phyloP scores from a whole-genome alignment of 2,329 filamentous ascomycete genomes.

The Pseudocercospora crystallina region DNA sequence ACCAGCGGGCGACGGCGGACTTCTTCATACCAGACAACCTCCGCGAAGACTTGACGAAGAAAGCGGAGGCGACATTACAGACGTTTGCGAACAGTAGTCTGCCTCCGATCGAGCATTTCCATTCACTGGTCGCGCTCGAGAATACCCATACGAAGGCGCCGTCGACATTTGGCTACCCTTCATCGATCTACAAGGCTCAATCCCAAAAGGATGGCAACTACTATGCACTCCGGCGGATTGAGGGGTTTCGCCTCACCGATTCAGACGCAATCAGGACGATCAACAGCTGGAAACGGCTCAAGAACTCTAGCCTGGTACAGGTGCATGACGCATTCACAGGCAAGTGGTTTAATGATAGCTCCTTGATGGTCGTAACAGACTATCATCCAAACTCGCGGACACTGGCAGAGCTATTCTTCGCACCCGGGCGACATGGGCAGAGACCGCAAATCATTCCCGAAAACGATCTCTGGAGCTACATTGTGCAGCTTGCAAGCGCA shows the following conservation, averaged over 20 bases:
- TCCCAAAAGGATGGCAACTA: slow-evolving; percentile 83
- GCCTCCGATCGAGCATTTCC: slow-evolving; percentile 81
- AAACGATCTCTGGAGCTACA: slow-evolving; percentile 82
- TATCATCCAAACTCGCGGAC: slow-evolving; percentile 92
- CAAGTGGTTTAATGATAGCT: slow-evolving; percentile 88
- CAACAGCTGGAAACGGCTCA: slow-evolving; percentile 84
- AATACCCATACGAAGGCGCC: slow-evolving; percentile 75
- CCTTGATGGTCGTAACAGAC: slow-evolving; percentile 88
- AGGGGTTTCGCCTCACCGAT: slow-evolving; percentile 85
- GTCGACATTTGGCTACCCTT: slow-evolving; percentile 79
- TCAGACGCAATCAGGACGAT: slow-evolving; percentile 84
- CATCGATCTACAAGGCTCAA: slow-evolving; percentile 93
- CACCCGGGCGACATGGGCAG: slow-evolving; percentile 24
- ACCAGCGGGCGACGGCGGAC: slow-evolving; percentile 84
- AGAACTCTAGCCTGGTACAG: slow-evolving; percentile 77
- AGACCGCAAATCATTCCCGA: slow-evolving; percentile 51
- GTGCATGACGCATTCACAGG: slow-evolving; percentile 93
- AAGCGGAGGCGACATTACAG: slow-evolving; percentile 80
- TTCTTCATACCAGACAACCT: slow-evolving; percentile 88
- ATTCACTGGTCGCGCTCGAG: slow-evolving; percentile 88
- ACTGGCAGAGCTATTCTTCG: slow-evolving; percentile 77
- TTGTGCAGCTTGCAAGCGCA: slow-evolving; percentile 86
- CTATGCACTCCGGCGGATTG: slow-evolving; percentile 84
- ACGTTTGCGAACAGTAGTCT: slow-evolving; percentile 72
- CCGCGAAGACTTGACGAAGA: slow-evolving; percentile 85